phyloP scores from a whole-genome alignment of 306 rosid genomes.

The Comarum palustre region DNA sequence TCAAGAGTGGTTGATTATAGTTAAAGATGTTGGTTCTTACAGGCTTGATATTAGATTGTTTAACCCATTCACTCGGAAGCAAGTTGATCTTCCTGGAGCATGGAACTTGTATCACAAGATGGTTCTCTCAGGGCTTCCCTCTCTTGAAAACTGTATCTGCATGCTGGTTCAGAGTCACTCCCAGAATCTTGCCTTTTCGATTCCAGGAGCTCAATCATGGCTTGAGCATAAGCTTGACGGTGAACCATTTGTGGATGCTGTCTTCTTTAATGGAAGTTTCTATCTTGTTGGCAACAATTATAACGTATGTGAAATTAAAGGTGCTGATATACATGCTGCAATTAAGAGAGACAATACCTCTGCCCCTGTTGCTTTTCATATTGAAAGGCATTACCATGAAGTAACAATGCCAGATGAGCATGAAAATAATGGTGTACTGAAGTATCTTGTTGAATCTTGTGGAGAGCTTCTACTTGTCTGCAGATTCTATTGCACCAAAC shows the following conservation, averaged over 20 bases:
- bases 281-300: slow-evolving; percentile 44
- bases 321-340: slow-evolving; percentile 20
- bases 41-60: slow-evolving; percentile 40
- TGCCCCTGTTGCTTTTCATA: slow-evolving; percentile 20
- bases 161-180: slow-evolving; percentile 48
- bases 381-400: slow-evolving; percentile 37
- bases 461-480: slow-evolving; percentile 55
- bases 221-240: slow-evolving; percentile 38
- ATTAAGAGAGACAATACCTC: slow-evolving; percentile 15
- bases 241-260: slow-evolving; percentile 57
- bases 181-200: slow-evolving; percentile 46
- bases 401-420: slow-evolving; percentile 32
- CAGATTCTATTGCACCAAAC: slow-evolving; percentile 38
- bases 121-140: slow-evolving; percentile 48
- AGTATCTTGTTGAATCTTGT: slow-evolving; percentile 51
- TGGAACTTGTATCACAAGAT: slow-evolving; percentile 68
- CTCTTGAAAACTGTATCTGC: slow-evolving; percentile 36
- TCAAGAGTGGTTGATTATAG: slow-evolving; percentile 58
- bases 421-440: slow-evolving; percentile 26
- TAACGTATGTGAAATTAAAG: slow-evolving; percentile 40
- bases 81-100: slow-evolving; percentile 41
- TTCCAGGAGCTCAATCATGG: slow-evolving; percentile 44
- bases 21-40: slow-evolving; percentile 32
- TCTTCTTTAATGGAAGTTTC: slow-evolving; percentile 52
- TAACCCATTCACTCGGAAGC: slow-evolving; percentile 48